These are phyloP conservation scores for Salvia miltiorrhiza DNA, from an alignment of 257 asterid genomes.

Conservation along the genomic window DNA sequence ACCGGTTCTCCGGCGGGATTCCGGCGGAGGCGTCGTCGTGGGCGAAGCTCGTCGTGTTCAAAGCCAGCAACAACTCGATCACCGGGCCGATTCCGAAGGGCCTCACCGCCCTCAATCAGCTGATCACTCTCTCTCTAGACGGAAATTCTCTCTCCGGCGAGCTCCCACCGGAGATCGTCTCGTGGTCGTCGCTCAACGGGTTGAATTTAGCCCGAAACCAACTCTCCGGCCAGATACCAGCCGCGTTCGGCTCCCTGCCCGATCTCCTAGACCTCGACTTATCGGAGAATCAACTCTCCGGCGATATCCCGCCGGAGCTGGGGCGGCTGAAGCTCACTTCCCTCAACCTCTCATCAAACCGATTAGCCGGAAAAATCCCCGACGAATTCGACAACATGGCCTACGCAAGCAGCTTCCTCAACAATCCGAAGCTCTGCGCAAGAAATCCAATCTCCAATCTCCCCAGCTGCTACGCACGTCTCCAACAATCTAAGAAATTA, in stretches of 20 bases:
- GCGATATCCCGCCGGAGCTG: conserved; percentile 61
- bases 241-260: conserved; percentile 44
- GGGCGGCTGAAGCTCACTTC: conserved; percentile 49
- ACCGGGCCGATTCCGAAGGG: conserved; percentile 60
- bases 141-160: conserved; percentile 70
- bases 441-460: conserved; percentile 33
- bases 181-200: conserved; percentile 60
- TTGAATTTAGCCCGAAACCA: conserved; percentile 56
- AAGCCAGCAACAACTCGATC: conserved; percentile 58
- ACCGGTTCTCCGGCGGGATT: conserved; percentile 59
- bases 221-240: conserved; percentile 64
- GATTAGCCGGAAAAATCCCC: conserved; percentile 62
- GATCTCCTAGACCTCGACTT: conserved; percentile 62
- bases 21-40: conserved; percentile 55
- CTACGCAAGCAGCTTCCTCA: conserved; percentile 55
- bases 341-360: conserved; percentile 69
- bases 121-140: conserved; percentile 46
- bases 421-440: conserved; percentile 62
- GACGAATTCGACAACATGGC: conserved; percentile 64
- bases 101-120: conserved; percentile 53
- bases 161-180: conserved; percentile 51
- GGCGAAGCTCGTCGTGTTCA: conserved; percentile 54
- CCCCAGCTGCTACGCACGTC: conserved; percentile 35
- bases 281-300: conserved; percentile 60
- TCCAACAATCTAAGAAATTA: conserved; percentile 28